Evolutionary conservation across 352 stramenopile species (phyloP).

Genomic region (Peronospora farinosa): DNA sequence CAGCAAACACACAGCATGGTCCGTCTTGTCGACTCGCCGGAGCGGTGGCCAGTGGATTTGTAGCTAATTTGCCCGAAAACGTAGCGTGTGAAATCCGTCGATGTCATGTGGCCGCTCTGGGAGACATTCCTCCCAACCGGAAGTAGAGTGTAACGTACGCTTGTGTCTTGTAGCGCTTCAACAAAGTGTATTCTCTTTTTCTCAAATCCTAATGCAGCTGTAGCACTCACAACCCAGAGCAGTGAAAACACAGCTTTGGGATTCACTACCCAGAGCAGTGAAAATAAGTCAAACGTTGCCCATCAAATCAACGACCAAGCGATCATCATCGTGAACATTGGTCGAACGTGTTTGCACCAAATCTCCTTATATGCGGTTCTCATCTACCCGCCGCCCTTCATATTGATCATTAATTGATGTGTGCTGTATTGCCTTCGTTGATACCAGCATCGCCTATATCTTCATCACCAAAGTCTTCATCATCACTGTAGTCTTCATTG

Average conservation of each 20-base stretch:
- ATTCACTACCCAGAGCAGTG: background rate
- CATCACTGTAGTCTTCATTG: constrained; percentile 5
- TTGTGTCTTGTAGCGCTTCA: constrained; percentile 13
- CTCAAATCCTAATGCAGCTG: constrained; percentile 15
- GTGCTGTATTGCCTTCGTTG: constrained; percentile 4
- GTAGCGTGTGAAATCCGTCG: constrained; percentile 1
- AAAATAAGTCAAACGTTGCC: background rate
- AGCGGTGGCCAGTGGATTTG: constrained; percentile 16
- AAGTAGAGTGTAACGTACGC: constrained; percentile 23
- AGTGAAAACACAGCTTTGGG: constrained; percentile 1
- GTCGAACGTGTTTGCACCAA: background rate
- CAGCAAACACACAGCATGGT: constrained; percentile 22
- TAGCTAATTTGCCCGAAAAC: constrained; percentile 9
- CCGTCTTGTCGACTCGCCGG: constrained; percentile 1
- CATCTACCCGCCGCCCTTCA: constrained; percentile 2
- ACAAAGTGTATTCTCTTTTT: constrained; percentile 20
- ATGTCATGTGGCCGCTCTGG: background rate
- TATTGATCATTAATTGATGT: constrained; percentile 19
- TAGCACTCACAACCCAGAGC: background rate
- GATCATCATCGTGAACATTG: background rate
- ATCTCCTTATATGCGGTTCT: background rate
- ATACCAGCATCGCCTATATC: constrained; percentile 5
- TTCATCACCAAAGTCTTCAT: background rate
- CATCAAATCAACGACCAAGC: background rate
- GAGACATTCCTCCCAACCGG: constrained; percentile 3